These are phyloP conservation scores for Colletotrichum eremochloae DNA, from an alignment of 2,329 filamentous ascomycete genomes.

Conservation along the genomic window DNA sequence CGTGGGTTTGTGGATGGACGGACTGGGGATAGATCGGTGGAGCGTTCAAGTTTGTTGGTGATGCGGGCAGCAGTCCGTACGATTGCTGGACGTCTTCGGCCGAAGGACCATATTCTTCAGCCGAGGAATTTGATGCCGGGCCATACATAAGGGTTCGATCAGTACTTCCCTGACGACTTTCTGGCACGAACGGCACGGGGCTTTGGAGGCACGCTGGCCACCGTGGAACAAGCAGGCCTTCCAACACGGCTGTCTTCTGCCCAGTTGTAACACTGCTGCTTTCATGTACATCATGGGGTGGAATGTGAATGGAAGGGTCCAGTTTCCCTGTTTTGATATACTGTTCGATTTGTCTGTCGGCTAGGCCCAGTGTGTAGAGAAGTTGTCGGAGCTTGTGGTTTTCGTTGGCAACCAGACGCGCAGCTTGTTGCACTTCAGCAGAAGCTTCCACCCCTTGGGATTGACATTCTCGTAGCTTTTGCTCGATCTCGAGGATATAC, in stretches of 20 bases:
- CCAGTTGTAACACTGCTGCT: slow-evolving; percentile 1
- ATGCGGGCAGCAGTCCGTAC: slow-evolving; percentile 1
- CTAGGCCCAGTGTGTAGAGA: slow-evolving; percentile 69
- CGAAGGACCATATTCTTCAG: slow-evolving; percentile 16
- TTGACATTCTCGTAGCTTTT: slow-evolving; percentile 73
- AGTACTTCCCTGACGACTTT: neutral
- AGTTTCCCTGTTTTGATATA: slow-evolving; percentile 49
- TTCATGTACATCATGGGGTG: neutral
- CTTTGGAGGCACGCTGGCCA: slow-evolving; percentile 49
- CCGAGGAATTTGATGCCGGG: slow-evolving; percentile 20
- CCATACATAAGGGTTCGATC: slow-evolving; percentile 4
- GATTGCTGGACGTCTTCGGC: slow-evolving; percentile 13
- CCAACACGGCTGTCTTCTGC: slow-evolving; percentile 46
- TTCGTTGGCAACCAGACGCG: slow-evolving; percentile 76
- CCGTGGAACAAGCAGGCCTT: slow-evolving; percentile 55
- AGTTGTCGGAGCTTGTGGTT: slow-evolving; percentile 74
- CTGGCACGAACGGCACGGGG: slow-evolving; percentile 44
- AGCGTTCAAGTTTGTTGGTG: slow-evolving; percentile 7
- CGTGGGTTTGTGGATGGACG: neutral
- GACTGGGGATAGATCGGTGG: slow-evolving; percentile 8
- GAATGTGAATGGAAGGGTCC: neutral
- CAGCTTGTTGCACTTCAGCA: slow-evolving; percentile 78
- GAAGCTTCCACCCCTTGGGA: slow-evolving; percentile 76
- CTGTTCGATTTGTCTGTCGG: slow-evolving; percentile 66
- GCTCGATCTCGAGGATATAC: slow-evolving; percentile 78